Base-by-base conservation (phyloP, 345 rosid species). In the Hypericum androsaemum region DNA sequence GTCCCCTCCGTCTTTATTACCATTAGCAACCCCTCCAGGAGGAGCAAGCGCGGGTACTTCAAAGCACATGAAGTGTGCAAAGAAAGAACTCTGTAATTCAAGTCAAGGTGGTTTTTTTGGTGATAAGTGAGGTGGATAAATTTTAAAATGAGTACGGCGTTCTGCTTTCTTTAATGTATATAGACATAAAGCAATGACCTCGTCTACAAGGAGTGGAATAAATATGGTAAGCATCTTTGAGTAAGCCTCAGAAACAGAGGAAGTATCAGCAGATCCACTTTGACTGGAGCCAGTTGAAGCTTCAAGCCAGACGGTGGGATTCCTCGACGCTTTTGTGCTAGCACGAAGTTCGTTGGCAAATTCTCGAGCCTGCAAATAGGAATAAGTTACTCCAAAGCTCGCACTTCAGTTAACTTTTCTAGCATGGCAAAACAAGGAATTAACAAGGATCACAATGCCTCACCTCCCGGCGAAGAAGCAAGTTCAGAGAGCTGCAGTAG, bases 321-420 rank as follows among this genome's bases (percentile, higher is more conserved):
- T 82, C 64, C 86, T 80, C 54, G 99, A 80, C 59, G 94, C 94
- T 75, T 94, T 94, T 59, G 97, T 88, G 65, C 99, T 82, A 61
- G 97, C 95, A 77, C 99, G 99, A 71, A 94, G 99, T 78, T 94
- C 99, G 64, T 86, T 94, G 43, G 97, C 94, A 53, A 88, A 94
- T 69, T 94, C 99, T 41, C 95, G 97, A 72, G 99, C 97, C 99
- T 88, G 77, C 28, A 62, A 50, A 65, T 10, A n/a, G 41, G 59
- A 59, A n/a, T 49, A 50, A 43, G 43, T 11, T 41, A 38, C 41
- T 44, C 56, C 62, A 15, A 48, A 56, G 9, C 35, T 9, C 37
- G 8, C n/a, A 41, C 32, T 22, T 22, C 32, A 22, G 32, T 22
- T 22, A 37, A 16, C 1, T 5, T 8, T 17, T 12, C 39, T 12